Evolutionary conservation across 768 basidiomycete genomes (phyloP).

Genomic region (Baorangia bicolor): DNA sequence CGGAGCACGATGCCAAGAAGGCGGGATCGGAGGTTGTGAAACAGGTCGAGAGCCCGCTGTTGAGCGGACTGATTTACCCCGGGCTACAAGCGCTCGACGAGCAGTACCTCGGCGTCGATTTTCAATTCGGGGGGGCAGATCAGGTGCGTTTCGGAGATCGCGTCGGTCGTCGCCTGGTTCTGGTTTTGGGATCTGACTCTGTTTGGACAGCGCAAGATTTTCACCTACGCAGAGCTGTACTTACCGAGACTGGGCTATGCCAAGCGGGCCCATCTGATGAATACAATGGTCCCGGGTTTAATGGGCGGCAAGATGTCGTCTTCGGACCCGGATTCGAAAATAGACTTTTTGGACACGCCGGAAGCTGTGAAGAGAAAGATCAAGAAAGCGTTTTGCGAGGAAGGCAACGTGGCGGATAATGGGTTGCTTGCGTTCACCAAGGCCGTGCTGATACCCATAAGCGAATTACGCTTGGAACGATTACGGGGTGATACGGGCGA

Average conservation of each 20-base stretch:
- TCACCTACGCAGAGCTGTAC: conserved; percentile 96
- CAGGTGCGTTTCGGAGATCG: conserved; percentile 56
- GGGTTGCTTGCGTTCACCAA: conserved; percentile 83
- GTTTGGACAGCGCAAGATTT: conserved; percentile 84
- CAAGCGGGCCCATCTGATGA: conserved; percentile 98
- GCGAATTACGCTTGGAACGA: conserved; percentile 67
- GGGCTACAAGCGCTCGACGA: conserved; percentile 97
- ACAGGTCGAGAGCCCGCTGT: conserved; percentile 87
- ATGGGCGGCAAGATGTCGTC: conserved; percentile 98
- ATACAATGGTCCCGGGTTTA: conserved; percentile 93
- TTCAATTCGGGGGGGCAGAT: conserved; percentile 98
- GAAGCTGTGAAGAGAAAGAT: conserved; percentile 86
- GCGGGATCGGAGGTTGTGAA: conserved; percentile 99
- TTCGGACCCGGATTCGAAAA: conserved; percentile 96
- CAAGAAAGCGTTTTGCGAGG: conserved; percentile 91
- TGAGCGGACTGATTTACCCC: conserved; percentile 93
- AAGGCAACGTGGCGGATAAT: conserved; percentile 86
- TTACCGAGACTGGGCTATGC: conserved; percentile 89
- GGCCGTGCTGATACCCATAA: conserved; percentile 87
- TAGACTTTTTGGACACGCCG: conserved; percentile 92
- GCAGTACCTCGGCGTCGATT: conserved; percentile 92
- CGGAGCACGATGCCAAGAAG: conserved; percentile 96
- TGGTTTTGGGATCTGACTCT: background rate
- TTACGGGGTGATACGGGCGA: conserved; percentile 42
- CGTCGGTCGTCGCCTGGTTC: background rate